Base-by-base conservation (phyloP, 2,329 filamentous ascomycete genomes). In the Hysterium pulicare region DNA sequence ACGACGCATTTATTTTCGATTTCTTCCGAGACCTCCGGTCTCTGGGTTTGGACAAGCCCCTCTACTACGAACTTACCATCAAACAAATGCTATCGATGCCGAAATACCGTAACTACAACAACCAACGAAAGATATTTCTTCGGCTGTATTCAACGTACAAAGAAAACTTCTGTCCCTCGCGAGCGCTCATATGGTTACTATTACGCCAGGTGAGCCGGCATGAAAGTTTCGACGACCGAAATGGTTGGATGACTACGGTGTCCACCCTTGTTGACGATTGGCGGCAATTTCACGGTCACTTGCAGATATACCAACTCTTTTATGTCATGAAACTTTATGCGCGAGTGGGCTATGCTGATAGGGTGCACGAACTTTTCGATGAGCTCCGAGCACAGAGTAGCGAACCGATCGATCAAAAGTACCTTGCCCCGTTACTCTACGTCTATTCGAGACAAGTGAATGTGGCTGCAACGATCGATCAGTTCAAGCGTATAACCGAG, bases 401-500 rank as follows among this genome's bases (percentile, higher is more conserved):
- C 8, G 28, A 34, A 8, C 16, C 38, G n/a, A 33, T 39, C 4
- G 42, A 51, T 11, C 33, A 57, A 3, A 41, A 45, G 4, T 35
- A 53, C 20, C 33, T 64, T 3, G 49, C 53, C 8, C 42, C 50
- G 13, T 54, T 90, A 3, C 71, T 94, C 31, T 81, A 86, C 50
- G 85, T 84, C 0, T 81, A 91, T 66, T 83, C 88, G 1, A 77
- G 80, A 43, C 72, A 79, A 38, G 86, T 82, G 2, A 81, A 95
- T 50, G 62, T 84, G 1, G 58, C 70, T 3, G 72, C 78, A 38
- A 80, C 84, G 0, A 68, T 78, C 38, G 62, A 71, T 16, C 77
- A 83, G 26, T 85, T 96, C 47, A 59, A 79, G 35, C 71, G 75
- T n/a, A 79, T 93, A 42, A 59, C 62, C 19, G 54, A 67, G 5